Base-by-base conservation (phyloP, 225 moss, liverwort and hornwort species). In the Marchantia paleacea region DNA sequence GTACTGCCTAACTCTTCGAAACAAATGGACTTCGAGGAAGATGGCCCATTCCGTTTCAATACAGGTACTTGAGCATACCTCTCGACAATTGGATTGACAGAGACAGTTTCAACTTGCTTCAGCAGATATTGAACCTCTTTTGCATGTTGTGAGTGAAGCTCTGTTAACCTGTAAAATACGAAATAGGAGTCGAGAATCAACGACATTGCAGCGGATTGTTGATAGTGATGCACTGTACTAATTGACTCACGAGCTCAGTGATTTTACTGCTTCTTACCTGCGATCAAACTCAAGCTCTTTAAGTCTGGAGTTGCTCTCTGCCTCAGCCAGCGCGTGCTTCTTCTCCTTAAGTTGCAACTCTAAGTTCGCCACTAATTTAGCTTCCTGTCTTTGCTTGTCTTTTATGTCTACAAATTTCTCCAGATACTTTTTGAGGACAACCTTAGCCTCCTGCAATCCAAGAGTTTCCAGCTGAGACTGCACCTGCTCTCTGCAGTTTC, bases 341-440 rank as follows among this genome's bases (percentile, higher is more conserved):
- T 94, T 92, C 54, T 92, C 94, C 82, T 94, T 94, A 10, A 92
- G 75, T 51, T 94, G 90, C 39, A 94, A 77, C 82, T 92, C 92
- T 31, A 94, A 84, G 76, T 91, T 90, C 55, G 88, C 87, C 76
- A 92, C 66, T 55, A 84, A 80, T 86, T 90, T 92, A n/a, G 90
- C 85, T 80, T 91, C 91, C 75, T 89, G 89, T 3, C 82, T 82
- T 81, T 94, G 92, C 84, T 91, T 92, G 39, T 91, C 94, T 73
- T 92, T 86, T 2, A 86, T 86, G 65, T 89, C 88, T 25, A 92
- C 80, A 82, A 89, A 90, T 78, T 91, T 94, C 75, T 94, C 90
- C 80, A 94, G 73, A 76, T 94, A 94, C 60, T 87, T 89, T 31
- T 49, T 84, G 68, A 91, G 78, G 63, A 91, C 90, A 63, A 90